Evolutionary conservation across 1,284 basidiomycete genomes (phyloP).

Genomic region (Laetiporus sulphureus): DNA sequence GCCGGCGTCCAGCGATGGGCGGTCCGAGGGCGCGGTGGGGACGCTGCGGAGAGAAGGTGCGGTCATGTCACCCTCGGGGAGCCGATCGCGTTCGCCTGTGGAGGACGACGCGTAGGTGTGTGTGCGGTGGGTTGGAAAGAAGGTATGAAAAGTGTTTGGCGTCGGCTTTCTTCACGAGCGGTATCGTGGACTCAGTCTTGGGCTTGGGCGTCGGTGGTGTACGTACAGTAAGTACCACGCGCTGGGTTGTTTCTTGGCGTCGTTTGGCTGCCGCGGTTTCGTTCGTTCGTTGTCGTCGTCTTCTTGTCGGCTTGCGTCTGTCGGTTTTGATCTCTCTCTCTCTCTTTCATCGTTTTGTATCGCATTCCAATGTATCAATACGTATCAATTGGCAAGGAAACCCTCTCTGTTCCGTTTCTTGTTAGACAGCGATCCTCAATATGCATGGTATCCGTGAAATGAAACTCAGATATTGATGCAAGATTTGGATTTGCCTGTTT

Average conservation of each 20-base stretch:
- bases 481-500: too few species aligned
- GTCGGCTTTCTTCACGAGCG: slow-evolving; percentile 3
- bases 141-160: too few species aligned
- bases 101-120: slow-evolving; percentile 7
- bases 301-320: slow-evolving; percentile 2
- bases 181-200: slow-evolving; percentile 4
- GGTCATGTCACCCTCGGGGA: slow-evolving; percentile 10
- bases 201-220: slow-evolving; percentile 1
- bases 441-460: too few species aligned
- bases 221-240: too few species aligned
- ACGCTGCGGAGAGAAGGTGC: slow-evolving; percentile 8
- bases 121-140: too few species aligned
- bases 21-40: background rate
- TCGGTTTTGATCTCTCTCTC: slow-evolving; percentile 3
- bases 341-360: slow-evolving; percentile 12
- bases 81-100: slow-evolving; percentile 15
- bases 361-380: slow-evolving; percentile 19
- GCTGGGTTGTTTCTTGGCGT: too few species aligned
- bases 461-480: too few species aligned
- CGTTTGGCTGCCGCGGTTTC: too few species aligned
- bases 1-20: slow-evolving; percentile 5
- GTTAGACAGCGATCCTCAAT: background rate
- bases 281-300: background rate
- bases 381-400: slow-evolving; percentile 6
- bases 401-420: background rate